These are phyloP conservation scores for Barnettozyma wickerhamii DNA, from an alignment of 805 yeast species.

Conservation along the genomic window DNA sequence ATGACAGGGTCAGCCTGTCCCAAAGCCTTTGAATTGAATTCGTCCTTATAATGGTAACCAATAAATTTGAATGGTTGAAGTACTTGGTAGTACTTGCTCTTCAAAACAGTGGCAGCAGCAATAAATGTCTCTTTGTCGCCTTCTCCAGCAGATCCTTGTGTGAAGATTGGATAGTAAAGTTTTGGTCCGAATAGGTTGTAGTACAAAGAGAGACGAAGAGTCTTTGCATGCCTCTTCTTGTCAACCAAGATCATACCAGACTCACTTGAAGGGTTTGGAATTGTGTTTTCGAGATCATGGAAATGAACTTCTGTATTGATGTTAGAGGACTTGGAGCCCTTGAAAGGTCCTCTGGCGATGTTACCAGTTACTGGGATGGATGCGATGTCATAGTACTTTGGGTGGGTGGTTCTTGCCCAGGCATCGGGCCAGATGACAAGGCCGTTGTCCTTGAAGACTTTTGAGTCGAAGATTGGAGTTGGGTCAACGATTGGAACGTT, in stretches of 20 bases:
- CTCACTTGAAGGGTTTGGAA: conserved; percentile 63
- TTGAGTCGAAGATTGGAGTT: conserved; percentile 42
- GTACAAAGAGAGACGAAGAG: conserved; percentile 49
- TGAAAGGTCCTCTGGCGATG: conserved; percentile 32
- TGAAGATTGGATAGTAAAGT: conserved; percentile 54
- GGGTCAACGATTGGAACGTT: conserved; percentile 63
- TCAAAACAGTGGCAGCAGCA: conserved; percentile 52
- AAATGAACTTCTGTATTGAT: conserved; percentile 30
- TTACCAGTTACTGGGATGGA: conserved; percentile 30
- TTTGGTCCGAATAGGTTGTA: conserved; percentile 59
- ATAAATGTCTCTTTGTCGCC: conserved; percentile 70
- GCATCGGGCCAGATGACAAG: conserved; percentile 65
- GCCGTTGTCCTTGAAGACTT: conserved; percentile 37
- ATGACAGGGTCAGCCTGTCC: conserved; percentile 38
- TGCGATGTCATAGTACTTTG: conserved; percentile 52
- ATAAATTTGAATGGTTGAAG: conserved; percentile 30
- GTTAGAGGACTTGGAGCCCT: conserved; percentile 24
- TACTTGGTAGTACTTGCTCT: conserved; percentile 44
- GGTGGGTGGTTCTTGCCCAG: conserved; percentile 67
- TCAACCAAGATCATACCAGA: conserved; percentile 58
- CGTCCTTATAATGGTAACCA: conserved; percentile 27
- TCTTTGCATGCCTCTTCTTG: conserved; percentile 48
- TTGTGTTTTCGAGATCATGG: conserved; percentile 53
- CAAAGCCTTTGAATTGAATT: conserved; percentile 35
- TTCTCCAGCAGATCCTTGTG: conserved; percentile 72